Conservation (phyloP, 2,329 filamentous ascomycete species). For the Hypoxylon sp. region DNA sequence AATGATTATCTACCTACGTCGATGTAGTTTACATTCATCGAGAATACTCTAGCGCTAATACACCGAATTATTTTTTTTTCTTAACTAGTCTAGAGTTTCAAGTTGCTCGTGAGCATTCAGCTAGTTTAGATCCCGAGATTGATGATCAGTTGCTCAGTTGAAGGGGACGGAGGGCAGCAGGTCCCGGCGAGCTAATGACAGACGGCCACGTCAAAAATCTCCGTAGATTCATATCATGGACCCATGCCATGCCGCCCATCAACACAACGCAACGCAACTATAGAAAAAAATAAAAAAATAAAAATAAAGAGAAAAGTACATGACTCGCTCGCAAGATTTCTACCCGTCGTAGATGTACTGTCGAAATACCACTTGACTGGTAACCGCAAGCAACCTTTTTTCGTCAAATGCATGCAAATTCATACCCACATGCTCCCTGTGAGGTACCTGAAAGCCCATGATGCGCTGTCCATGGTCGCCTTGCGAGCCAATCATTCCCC, state of each 20-base stretch:
- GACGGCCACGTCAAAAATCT: constrained; percentile 56
- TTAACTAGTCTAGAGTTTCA: constrained; percentile 19
- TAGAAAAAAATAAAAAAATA: constrained; percentile 15
- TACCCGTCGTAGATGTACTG: constrained; percentile 27
- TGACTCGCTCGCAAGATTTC: constrained; percentile 21
- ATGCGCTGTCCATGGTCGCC: constrained; percentile 47
- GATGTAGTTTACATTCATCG: not conserved
- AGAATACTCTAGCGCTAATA: constrained; percentile 1
- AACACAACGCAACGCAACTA: constrained; percentile 26
- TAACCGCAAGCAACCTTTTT: constrained; percentile 38
- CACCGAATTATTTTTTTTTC: not conserved
- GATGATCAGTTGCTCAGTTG: constrained; percentile 45
- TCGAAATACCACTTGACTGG: constrained; percentile 40
- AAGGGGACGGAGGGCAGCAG: constrained; percentile 46
- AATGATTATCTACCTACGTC: not conserved
- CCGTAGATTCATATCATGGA: constrained; percentile 49
- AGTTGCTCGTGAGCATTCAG: constrained; percentile 31
- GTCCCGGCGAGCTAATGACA: constrained; percentile 52
- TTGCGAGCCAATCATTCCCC: constrained; percentile 51
- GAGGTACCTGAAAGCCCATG: constrained; percentile 51
- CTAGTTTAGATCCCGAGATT: constrained; percentile 43
- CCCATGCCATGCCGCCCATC: constrained; percentile 45
- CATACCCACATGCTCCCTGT: constrained; percentile 44
- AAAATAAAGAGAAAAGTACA: constrained; percentile 27
- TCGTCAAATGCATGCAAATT: constrained; percentile 38